Conservation (phyloP, 805 yeast genomes). For the Lipomyces sp. region DNA sequence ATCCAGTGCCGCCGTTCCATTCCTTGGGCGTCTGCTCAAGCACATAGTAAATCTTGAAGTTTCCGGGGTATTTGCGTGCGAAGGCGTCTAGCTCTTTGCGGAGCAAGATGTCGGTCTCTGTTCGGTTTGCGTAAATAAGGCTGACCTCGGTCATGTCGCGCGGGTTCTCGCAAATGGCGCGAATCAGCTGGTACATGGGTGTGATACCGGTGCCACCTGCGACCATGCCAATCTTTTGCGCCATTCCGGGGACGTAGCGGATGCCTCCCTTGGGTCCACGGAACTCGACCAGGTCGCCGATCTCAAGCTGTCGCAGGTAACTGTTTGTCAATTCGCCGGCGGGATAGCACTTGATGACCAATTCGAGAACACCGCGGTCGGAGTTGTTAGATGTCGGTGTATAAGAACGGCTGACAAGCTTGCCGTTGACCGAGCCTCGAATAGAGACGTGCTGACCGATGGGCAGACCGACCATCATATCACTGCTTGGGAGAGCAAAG, state of each 20-base stretch:
- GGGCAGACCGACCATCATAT: constrained; percentile 80
- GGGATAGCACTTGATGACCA: constrained; percentile 2
- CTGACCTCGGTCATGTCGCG: constrained; percentile 75
- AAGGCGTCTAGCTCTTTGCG: constrained; percentile 77
- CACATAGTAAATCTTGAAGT: constrained; percentile 69
- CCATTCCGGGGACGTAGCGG: constrained; percentile 80
- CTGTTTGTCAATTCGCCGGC: background rate
- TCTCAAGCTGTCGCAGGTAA: background rate
- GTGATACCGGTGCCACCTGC: constrained; percentile 98
- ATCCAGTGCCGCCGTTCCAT: constrained; percentile 83
- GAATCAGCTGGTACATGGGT: constrained; percentile 84
- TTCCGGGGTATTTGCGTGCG: constrained; percentile 48
- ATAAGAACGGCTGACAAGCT: constrained; percentile 55
- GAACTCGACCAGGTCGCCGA: constrained; percentile 12
- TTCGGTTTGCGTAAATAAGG: constrained; percentile 80
- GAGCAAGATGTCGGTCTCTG: constrained; percentile 78
- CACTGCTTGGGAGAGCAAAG: constrained; percentile 75
- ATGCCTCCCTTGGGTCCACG: constrained; percentile 85
- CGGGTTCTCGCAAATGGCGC: constrained; percentile 77
- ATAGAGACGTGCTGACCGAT: constrained; percentile 91
- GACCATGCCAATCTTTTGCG: constrained; percentile 77
- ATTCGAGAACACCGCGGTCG: constrained; percentile 70
- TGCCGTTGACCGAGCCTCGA: constrained; percentile 54
- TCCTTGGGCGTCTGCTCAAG: constrained; percentile 70
- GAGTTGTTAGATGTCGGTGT: constrained; percentile 83